These are phyloP conservation scores for Seiridium unicorne DNA, from an alignment of 2,329 filamentous ascomycete genomes.

Conservation along the genomic window DNA sequence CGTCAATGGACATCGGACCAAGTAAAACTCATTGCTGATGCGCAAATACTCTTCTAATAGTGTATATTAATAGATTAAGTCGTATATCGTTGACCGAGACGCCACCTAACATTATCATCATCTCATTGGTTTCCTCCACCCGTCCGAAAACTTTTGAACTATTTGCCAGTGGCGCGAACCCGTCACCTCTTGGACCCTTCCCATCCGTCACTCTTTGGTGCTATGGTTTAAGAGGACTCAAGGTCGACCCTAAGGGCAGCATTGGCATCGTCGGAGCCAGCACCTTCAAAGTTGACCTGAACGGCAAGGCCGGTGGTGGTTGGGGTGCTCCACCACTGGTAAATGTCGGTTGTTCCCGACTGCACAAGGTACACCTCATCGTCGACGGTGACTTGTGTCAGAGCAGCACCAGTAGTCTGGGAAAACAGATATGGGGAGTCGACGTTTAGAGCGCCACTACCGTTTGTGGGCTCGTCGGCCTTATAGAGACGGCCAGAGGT, in stretches of 20 bases:
- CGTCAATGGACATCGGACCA: too few relatives aligned
- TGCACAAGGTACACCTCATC: background rate
- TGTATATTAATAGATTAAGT: too few relatives aligned
- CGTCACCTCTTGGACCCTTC: background rate
- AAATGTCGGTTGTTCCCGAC: background rate
- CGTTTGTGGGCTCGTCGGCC: background rate
- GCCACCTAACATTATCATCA: too few relatives aligned
- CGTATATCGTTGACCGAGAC: too few relatives aligned
- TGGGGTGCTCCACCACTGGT: conserved; percentile 3
- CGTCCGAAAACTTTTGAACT: too few relatives aligned
- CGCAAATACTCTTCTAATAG: too few relatives aligned
- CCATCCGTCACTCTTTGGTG: background rate
- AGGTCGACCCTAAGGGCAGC: background rate
- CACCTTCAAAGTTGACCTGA: conserved; percentile 3
- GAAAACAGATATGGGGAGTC: background rate
- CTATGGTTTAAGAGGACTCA: background rate
- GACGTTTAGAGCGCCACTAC: background rate
- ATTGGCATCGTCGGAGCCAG: conserved; percentile 1
- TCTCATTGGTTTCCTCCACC: too few relatives aligned
- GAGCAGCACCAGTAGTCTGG: background rate
- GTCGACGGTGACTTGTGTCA: background rate
- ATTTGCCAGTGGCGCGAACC: background rate
- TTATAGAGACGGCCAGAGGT: background rate
- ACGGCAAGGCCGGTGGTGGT: conserved; percentile 5
- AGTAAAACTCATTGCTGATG: too few relatives aligned